Evolutionary conservation across 495 filamentous ascomycete genomes (phyloP).

Genomic region (Penicillium steckii): DNA sequence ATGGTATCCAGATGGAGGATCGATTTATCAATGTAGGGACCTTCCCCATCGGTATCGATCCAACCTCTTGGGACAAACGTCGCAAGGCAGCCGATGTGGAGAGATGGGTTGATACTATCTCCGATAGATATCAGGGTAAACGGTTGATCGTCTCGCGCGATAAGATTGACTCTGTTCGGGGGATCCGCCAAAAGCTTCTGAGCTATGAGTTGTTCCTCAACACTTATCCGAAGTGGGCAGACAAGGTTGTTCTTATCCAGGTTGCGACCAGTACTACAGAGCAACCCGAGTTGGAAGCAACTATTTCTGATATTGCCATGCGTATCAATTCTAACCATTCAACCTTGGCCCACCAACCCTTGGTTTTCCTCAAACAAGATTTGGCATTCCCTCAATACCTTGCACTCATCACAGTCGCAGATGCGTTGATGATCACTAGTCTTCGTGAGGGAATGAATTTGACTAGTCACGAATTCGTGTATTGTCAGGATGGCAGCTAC

Average conservation of each 20-base stretch:
- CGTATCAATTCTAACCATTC: conserved; percentile 87
- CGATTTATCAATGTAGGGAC: conserved; percentile 84
- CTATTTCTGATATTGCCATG: conserved; percentile 87
- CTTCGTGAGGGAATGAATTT: conserved; percentile 95
- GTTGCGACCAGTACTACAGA: conserved; percentile 88
- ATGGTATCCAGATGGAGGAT: conserved; percentile 87
- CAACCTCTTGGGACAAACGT: conserved; percentile 66
- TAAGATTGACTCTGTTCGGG: conserved; percentile 87
- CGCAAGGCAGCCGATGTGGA: conserved; percentile 71
- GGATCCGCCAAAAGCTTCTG: conserved; percentile 86
- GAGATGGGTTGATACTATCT: conserved; percentile 74
- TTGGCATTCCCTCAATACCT: conserved; percentile 88
- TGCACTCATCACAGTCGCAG: conserved; percentile 81
- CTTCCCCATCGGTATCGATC: conserved; percentile 72
- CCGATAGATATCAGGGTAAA: conserved; percentile 78
- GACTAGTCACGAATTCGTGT: conserved; percentile 87
- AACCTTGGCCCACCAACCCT: conserved; percentile 81
- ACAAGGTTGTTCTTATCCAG: conserved; percentile 85
- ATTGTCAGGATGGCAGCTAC: conserved; percentile 83
- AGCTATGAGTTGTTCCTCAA: conserved; percentile 93
- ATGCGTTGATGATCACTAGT: conserved; percentile 88
- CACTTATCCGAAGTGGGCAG: conserved; percentile 83
- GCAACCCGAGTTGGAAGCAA: conserved; percentile 79
- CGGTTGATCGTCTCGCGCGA: conserved; percentile 87
- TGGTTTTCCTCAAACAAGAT: conserved; percentile 94